Percentiles rank a stretch among this genome's conserved stretches.
phyloP scores from a whole-genome alignment of 768 basidiomycete species.

The Russula emetica region DNA sequence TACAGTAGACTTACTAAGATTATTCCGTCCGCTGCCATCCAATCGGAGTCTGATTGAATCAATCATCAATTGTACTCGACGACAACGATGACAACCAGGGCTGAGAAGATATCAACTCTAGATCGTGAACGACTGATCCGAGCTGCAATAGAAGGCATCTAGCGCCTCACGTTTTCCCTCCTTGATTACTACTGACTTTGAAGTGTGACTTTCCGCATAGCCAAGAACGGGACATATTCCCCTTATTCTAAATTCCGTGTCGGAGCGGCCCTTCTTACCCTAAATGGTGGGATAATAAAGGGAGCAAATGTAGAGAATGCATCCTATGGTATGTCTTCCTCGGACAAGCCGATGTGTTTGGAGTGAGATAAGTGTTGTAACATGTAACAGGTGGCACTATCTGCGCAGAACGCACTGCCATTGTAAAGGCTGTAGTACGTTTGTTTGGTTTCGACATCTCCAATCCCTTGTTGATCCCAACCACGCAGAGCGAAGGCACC shows the following conservation, averaged over 20 bases:
- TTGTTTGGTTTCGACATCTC: no score
- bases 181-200: no score
- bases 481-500: slow-evolving; percentile 71
- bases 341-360: neutral
- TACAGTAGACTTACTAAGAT: no score
- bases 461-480: neutral
- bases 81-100: neutral
- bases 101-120: slow-evolving; percentile 37
- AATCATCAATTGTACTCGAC: neutral
- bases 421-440: slow-evolving; percentile 89
- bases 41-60: no score
- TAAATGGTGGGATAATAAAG: slow-evolving; percentile 67
- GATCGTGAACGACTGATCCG: slow-evolving; percentile 49
- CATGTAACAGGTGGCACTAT: slow-evolving; percentile 73
- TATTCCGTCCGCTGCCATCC: no score
- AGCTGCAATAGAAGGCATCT: slow-evolving; percentile 55
- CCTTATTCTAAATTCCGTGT: slow-evolving; percentile 93
- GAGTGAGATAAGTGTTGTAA: neutral
- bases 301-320: slow-evolving; percentile 96
- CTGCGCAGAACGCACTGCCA: slow-evolving; percentile 91
- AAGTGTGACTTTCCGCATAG: slow-evolving; percentile 38
- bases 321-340: slow-evolving; percentile 63
- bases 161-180: neutral
- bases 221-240: slow-evolving; percentile 66
- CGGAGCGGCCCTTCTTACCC: slow-evolving; percentile 76